Evolutionary conservation across 768 basidiomycete genomes (phyloP), one percentile per base, ranked within the genome.

Genomic region (Leccinum barrowsii): DNA sequence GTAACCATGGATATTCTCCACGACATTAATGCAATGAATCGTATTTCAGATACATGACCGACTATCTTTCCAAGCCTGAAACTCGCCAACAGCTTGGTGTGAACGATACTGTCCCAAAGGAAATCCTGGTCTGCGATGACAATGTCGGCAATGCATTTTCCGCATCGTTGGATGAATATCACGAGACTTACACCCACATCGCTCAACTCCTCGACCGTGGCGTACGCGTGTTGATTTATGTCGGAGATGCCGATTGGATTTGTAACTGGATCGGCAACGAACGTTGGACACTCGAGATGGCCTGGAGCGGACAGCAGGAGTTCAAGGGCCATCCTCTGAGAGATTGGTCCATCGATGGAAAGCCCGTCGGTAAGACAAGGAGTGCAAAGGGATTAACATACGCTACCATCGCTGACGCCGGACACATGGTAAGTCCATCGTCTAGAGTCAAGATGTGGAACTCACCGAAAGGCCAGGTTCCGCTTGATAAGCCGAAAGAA

Each of bases 201-300:
- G 61, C 74, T 15, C 70, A 60, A 15, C 79, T 91, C 34, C 79
- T 92, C 10, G 89, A 92, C 57, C 80, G 88, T n/a, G 86, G 84
- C 2, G 72, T 93, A 35, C 81, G 83, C 13, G 74, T 88, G 46
- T 77, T 91, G 35, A 83, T 86, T 46, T 89, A 89, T 59, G 84
- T 83, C 3, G 87, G 86, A 22, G 85, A 82, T 44, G 84, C 83
- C 64, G 85, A 88, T 67, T 87, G 85, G 85, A 85, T 85, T 63
- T 89, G 87, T 69, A 87, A 89, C 66, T 86, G 82, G 82, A 75
- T 87, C 35, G 83, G 85, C 19, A 92, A 91, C 72, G 82, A 82
- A 65, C 75, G 82, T 49, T 91, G 89, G 90, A 81, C 85, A 8
- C 80, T 88, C 53, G 77, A 80, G 58, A 74, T 92, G 46, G 80